Conservation (phyloP, 129 eudicot genomes). For the Arctium minus region DNA sequence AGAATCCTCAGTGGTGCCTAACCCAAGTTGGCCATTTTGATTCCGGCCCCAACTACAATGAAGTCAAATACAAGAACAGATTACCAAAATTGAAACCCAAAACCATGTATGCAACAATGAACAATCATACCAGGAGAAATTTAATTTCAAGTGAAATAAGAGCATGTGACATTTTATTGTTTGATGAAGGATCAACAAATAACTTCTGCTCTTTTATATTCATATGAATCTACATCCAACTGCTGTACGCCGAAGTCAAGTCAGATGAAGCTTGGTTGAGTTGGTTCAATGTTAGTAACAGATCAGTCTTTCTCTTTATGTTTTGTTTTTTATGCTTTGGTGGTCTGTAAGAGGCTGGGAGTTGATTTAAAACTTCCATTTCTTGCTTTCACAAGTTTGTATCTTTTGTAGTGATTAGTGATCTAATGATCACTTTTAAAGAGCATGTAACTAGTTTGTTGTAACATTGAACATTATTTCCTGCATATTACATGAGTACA, state of each 20-base stretch:
- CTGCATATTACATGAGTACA: not conserved
- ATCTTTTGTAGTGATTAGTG: not conserved
- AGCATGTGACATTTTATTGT: not conserved
- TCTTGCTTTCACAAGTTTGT: not conserved
- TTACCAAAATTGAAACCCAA: constrained; percentile 10
- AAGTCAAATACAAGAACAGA: constrained; percentile 15
- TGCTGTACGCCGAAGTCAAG: not conserved
- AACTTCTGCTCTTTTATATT: not conserved
- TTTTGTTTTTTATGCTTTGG: not conserved
- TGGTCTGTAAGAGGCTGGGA: not conserved
- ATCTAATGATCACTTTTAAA: not conserved
- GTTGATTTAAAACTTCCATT: not conserved
- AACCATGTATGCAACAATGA: not conserved
- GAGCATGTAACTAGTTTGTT: not conserved
- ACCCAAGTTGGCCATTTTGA: constrained; percentile 98
- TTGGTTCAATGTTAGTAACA: not conserved
- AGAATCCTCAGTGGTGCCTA: constrained; percentile 88
- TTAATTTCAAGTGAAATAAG: not conserved
- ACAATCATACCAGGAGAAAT: constrained; percentile 2
- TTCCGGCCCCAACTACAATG: constrained; percentile 89
- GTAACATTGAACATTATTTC: not conserved
- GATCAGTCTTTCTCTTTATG: not conserved
- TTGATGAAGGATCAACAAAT: not conserved
- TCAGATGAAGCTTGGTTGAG: not conserved
- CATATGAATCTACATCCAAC: not conserved